phyloP scores from a whole-genome alignment of 306 rosid genomes.

The Bauhinia variegata region DNA sequence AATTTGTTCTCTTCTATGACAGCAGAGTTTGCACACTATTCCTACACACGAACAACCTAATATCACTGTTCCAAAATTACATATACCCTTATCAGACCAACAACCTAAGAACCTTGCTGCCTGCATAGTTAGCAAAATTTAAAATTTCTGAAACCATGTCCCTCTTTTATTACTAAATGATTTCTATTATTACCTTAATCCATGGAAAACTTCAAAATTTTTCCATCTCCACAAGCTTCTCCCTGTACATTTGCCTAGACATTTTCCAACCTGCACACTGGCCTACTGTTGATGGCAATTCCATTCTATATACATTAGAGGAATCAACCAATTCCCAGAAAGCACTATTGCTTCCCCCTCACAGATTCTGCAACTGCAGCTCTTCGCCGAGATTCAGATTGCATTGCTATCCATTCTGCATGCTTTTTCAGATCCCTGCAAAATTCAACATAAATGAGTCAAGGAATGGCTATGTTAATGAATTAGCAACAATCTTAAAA shows the following conservation, averaged over 20 bases:
- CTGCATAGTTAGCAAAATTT: no score
- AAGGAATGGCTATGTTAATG: slow-evolving; percentile 15
- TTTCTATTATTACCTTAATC: no score
- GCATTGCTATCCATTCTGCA: slow-evolving; percentile 25
- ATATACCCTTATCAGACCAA: no score
- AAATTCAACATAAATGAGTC: slow-evolving; percentile 19
- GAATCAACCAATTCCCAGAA: not conserved
- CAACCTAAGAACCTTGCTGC: no score
- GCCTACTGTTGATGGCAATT: not conserved
- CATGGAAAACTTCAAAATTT: not conserved
- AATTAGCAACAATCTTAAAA: not conserved
- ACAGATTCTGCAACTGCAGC: slow-evolving; percentile 15
- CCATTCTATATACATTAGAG: not conserved
- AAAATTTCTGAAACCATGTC: no score
- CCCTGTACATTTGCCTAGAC: not conserved
- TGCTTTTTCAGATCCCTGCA: slow-evolving; percentile 45
- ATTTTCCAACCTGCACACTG: not conserved
- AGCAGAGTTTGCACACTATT: no score
- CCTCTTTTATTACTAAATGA: no score
- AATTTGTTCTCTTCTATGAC: no score
- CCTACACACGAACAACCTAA: no score
- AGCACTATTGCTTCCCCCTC: slow-evolving; percentile 1
- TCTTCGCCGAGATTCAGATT: slow-evolving; percentile 24
- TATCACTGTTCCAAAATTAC: no score
- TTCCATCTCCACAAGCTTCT: not conserved